These are phyloP conservation scores for Sporothrix protearum DNA, from an alignment of 2,329 filamentous ascomycete species.

Conservation along the genomic window DNA sequence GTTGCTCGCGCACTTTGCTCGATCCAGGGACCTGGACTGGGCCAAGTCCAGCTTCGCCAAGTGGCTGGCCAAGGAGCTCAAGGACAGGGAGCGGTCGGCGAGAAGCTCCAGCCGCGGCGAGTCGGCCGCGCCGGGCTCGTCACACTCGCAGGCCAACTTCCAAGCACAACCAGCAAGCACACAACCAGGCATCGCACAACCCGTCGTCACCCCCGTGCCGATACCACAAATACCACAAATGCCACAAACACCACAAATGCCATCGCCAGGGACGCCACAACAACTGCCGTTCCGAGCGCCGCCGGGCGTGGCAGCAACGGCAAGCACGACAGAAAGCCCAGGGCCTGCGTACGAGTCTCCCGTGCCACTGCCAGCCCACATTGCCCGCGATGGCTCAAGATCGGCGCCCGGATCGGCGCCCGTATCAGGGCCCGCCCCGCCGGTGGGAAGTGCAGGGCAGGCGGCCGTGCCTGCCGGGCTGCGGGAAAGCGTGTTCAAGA, in stretches of 20 bases:
- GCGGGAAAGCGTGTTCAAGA: background rate
- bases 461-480: background rate
- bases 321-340: background rate
- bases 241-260: background rate
- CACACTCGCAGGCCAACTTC: background rate
- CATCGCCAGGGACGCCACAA: background rate
- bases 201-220: background rate
- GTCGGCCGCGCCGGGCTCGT: background rate
- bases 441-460: background rate
- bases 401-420: background rate
- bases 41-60: slow-evolving; percentile 45
- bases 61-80: slow-evolving; percentile 44
- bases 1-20: slow-evolving; percentile 50
- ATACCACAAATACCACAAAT: background rate
- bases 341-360: background rate
- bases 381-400: background rate
- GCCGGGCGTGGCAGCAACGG: background rate
- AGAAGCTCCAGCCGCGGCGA: slow-evolving; percentile 21
- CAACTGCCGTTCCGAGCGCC: slow-evolving; percentile 10
- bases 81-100: slow-evolving; percentile 30
- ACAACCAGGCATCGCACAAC: background rate
- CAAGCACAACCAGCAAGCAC: background rate
- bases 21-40: slow-evolving; percentile 44
- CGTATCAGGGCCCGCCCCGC: background rate
- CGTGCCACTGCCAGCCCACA: background rate